phyloP scores from a whole-genome alignment of 306 rosid species.

The Corylus americana region DNA sequence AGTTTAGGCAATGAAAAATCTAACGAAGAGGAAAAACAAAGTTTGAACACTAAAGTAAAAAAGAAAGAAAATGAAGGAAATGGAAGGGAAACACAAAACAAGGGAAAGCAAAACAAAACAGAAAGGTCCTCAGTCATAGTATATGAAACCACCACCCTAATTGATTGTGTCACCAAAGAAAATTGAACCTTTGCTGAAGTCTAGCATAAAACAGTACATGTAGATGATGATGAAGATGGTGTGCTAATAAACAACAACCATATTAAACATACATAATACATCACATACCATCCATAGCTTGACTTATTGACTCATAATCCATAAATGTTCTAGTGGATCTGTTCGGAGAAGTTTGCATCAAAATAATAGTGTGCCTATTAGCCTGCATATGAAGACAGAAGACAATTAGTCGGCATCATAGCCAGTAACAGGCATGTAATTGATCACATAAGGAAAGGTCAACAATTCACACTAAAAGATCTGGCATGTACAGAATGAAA shows the following conservation, averaged over 20 bases:
- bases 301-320: constrained; percentile 83
- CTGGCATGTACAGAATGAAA: too few relatives aligned
- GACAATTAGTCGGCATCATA: constrained; percentile 15
- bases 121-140: not conserved
- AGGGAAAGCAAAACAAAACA: not conserved
- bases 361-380: constrained; percentile 90
- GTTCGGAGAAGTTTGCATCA: constrained; percentile 85
- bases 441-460: not conserved
- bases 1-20: not conserved
- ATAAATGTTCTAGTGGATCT: constrained; percentile 88
- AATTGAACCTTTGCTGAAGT: not conserved
- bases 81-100: not conserved
- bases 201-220: not conserved
- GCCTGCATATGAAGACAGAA: constrained; percentile 50
- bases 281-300: constrained; percentile 91
- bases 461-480: not conserved
- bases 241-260: constrained; percentile 5
- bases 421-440: not conserved
- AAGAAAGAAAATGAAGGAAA: not conserved
- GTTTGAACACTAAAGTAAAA: too few relatives aligned
- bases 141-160: not conserved
- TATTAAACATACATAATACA: constrained; percentile 35
- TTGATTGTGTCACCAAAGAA: not conserved
- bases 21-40: not conserved
- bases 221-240: constrained; percentile 10